These are phyloP conservation scores for Penstemon newberryi DNA, from an alignment of 257 asterid species.

Conservation along the genomic window DNA sequence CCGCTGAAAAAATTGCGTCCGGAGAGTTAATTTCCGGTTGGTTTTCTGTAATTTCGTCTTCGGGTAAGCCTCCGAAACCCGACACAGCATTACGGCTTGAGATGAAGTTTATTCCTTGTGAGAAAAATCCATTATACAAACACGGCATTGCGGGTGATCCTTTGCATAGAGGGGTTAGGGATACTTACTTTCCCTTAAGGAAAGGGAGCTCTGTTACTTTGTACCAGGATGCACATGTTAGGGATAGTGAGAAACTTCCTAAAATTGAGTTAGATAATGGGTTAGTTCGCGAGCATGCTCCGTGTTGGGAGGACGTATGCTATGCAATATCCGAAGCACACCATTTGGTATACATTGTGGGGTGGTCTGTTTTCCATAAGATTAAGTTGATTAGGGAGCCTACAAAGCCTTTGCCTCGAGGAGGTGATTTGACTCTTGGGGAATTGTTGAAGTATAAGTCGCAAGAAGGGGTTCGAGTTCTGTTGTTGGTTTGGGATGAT, in stretches of 20 bases:
- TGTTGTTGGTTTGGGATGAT: constrained; percentile 91
- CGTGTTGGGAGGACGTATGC: constrained; percentile 92
- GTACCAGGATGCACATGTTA: constrained; percentile 85
- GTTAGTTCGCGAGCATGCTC: constrained; percentile 38
- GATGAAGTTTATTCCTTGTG: constrained; percentile 57
- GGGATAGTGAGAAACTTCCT: constrained; percentile 45
- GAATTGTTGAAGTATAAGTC: constrained; percentile 88
- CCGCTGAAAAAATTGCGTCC: constrained; percentile 46
- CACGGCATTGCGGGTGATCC: constrained; percentile 81
- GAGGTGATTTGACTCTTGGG: constrained; percentile 85
- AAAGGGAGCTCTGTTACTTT: constrained; percentile 71
- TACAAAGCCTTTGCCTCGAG: constrained; percentile 68
- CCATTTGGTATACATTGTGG: constrained; percentile 80
- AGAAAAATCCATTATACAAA: constrained; percentile 50
- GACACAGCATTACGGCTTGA: constrained; percentile 50
- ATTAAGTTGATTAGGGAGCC: constrained; percentile 79
- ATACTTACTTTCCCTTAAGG: constrained; percentile 73
- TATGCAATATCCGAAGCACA: constrained; percentile 85
- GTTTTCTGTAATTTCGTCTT: constrained; percentile 40
- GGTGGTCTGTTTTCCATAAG: constrained; percentile 88
- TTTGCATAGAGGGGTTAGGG: constrained; percentile 48
- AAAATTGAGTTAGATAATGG: constrained; percentile 59
- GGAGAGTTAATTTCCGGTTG: constrained; percentile 52
- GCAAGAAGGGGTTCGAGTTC: constrained; percentile 92
- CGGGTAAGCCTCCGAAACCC: constrained; percentile 60